Evolutionary conservation across 2,329 filamentous ascomycete genomes (phyloP), one percentile per base, ranked within the genome.

Genomic region (Colletotrichum navitas): DNA sequence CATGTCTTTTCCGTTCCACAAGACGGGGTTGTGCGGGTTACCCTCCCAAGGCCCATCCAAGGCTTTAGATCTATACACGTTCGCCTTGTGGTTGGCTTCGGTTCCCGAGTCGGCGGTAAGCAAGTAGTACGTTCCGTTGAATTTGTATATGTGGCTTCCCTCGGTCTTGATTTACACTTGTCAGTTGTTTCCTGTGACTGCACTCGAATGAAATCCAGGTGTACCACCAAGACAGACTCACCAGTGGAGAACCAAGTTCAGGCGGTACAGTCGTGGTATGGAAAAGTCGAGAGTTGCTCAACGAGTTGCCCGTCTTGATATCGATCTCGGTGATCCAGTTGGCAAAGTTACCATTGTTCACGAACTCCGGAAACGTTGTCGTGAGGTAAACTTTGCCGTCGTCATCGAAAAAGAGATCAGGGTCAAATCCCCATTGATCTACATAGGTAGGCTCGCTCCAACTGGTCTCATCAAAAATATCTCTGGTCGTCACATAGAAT

Each of bases 181-280:
- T 34, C 74, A 84, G 1, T 81, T 82, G 73, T 5, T 82, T 81
- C 29, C 83, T 76, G 12, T 81, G 5, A 5, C 3, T 39, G 7
- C 79, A 47, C 80, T 74, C 0, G 77, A 77, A 0, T 80, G 82
- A 12, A 76, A 75, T 2, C 79, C 78, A 49, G 82, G 79, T 12
- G 80, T 4, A 29, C 14, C 12, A 29, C 11, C 32, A 3, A 81
- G 1, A 84, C 74, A 2, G 79, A 83, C 8, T 78, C 75, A 10
- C 84, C 82, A 16, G 81, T 81, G 24, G 75, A 61, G 7, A 86
- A 75, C 63, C 71, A 24, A 73, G 60, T 11, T 73, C 71, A 11
- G 63, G 67, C 0, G 71, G 71, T 2, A 74, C 72, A 5, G 70
- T 74, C 3, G 72, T 73, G 6, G 71, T 68, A 29, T 74, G 72